phyloP scores from a whole-genome alignment of 768 basidiomycete species.

The Russula sp. region DNA sequence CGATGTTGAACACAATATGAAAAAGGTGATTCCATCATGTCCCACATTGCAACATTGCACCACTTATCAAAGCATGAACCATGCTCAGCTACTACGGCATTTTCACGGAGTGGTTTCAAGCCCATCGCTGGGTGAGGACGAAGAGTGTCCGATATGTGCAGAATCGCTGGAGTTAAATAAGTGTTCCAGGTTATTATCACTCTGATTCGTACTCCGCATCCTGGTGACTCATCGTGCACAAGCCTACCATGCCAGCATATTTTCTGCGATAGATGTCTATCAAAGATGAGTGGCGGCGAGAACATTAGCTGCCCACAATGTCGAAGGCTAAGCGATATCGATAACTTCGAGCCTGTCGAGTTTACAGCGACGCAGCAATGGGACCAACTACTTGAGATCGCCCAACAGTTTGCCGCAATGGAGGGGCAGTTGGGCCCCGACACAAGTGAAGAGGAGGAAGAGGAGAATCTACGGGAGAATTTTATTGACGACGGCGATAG shows the following conservation, averaged over 20 bases:
- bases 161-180: conserved; percentile 38
- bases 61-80: not conserved
- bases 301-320: conserved; percentile 42
- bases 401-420: conserved; percentile 41
- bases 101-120: conserved; percentile 43
- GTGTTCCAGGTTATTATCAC: conserved; percentile 37
- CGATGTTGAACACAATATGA: conserved; percentile 42
- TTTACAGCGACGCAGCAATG: conserved; percentile 45
- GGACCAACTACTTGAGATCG: conserved; percentile 44
- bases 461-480: conserved; percentile 35
- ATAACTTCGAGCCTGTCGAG: conserved; percentile 39
- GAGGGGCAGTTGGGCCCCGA: conserved; percentile 40
- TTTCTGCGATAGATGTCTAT: conserved; percentile 42
- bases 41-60: not conserved
- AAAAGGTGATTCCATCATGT: conserved; percentile 38
- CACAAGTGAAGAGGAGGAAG: conserved; percentile 46
- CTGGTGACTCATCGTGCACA: not conserved
- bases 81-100: conserved; percentile 41
- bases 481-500: conserved; percentile 37
- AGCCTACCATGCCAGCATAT: conserved; percentile 48
- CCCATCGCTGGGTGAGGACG: conserved; percentile 39
- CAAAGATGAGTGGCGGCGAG: conserved; percentile 35
- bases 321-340: conserved; percentile 34
- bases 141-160: conserved; percentile 43
- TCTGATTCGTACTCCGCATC: not conserved